Evolutionary conservation across 1,284 basidiomycete species (phyloP), one percentile per base, ranked within the genome.

Genomic region (Kalmanozyma brasiliensis): DNA sequence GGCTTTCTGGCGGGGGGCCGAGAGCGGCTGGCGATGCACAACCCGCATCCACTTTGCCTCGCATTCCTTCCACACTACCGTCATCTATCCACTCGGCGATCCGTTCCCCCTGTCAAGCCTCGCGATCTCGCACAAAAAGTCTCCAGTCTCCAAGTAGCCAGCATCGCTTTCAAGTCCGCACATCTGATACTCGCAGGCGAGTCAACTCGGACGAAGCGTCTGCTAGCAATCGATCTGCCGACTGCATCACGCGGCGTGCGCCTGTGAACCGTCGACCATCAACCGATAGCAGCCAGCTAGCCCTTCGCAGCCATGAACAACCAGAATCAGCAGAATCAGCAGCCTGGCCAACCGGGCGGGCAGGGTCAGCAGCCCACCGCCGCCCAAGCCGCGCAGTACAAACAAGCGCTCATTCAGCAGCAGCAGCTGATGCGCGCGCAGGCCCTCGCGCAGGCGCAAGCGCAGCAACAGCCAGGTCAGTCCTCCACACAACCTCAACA

Each of bases 391-490:
- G 66, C 66, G 2, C 61, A 69, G 40, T 70, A 70, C 59, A 70
- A 74, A 26, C 59, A 58, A 2, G 62, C 71, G 13, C 36, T 70
- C 22, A 56, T 65, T 33, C 71, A 73, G 49, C 71, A 73, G n/a
- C 66, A 69, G 52, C 71, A 73, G 42, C 34, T 73, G 8, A 49
- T 69, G 59, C 66, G 64, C 16, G 66, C 69, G 2, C 61, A 63
- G 23, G 53, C 53, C 17, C 52, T 64, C 8, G 71, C 71, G 2
- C 70, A 73, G 41, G 34, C 29, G 2, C 55, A 59, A n/a, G 30
- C 40, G 19, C 63, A 60, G 26, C 57, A 55, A 24, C 48, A 26
- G 26, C 70, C 60, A 35, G 52, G 52, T 33, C 47, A 52, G 40
- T 52, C 43, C 20, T 37, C 42, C 14, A 65, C 48, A 44, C 61